Evolutionary conservation across 345 rosid genomes (phyloP).

Genomic region (Acer yangbiense): DNA sequence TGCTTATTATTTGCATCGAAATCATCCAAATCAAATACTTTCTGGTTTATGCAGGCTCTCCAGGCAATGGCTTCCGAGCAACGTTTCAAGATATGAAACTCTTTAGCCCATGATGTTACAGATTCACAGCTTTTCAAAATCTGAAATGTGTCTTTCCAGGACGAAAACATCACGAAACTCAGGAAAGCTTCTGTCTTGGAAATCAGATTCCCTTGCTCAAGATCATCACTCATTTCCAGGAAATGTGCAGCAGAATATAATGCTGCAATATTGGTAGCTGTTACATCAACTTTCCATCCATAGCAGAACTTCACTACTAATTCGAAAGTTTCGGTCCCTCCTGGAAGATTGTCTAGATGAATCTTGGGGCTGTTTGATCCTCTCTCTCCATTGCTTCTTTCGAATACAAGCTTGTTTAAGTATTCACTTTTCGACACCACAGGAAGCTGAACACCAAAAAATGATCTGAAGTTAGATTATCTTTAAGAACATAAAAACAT

Average conservation of each 20-base stretch:
- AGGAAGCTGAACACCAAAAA: constrained; percentile 41
- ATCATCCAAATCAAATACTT: constrained; percentile 12
- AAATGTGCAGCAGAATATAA: constrained; percentile 50
- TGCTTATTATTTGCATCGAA: constrained; percentile 17
- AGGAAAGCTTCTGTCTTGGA: constrained; percentile 45
- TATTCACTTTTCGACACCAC: constrained; percentile 61
- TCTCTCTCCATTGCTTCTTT: constrained; percentile 26
- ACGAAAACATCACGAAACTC: constrained; percentile 37
- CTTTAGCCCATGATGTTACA: constrained; percentile 42
- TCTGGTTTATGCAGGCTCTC: constrained; percentile 39
- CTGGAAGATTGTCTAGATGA: constrained; percentile 42
- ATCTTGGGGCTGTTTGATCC: constrained; percentile 21
- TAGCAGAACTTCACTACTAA: constrained; percentile 53
- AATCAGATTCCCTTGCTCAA: constrained; percentile 45
- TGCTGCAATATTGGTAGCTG: constrained; percentile 48
- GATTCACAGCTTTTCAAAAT: constrained; percentile 50
- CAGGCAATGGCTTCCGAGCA: constrained; percentile 58
- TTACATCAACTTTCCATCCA: constrained; percentile 49
- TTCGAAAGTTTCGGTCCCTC: constrained; percentile 47
- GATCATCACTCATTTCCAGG: constrained; percentile 59
- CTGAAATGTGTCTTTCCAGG: constrained; percentile 51
- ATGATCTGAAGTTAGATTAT: background rate
- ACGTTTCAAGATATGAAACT: constrained; percentile 38
- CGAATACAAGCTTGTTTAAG: constrained; percentile 45
- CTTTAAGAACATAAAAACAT: background rate